Conservation (phyloP, 345 rosid genomes). For the Salix dunnii region DNA sequence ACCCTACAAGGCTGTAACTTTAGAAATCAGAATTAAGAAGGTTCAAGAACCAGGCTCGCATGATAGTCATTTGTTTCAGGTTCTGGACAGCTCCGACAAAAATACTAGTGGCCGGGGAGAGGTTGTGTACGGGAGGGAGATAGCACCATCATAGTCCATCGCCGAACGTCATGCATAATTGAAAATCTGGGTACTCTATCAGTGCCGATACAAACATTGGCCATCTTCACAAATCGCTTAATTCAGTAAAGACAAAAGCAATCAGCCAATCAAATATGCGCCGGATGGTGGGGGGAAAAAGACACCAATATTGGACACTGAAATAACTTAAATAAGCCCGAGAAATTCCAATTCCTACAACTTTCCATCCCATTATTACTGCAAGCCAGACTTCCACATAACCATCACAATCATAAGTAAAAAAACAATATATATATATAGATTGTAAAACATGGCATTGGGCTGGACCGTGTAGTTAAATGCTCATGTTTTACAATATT, state of each 20-base stretch:
- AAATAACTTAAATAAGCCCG: not conserved
- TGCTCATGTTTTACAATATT: too few relatives aligned
- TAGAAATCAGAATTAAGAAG: not conserved
- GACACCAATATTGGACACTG: not conserved
- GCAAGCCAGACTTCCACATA: not conserved
- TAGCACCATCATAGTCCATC: not conserved
- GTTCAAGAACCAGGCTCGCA: not conserved
- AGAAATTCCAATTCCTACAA: not conserved
- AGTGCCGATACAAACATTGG: not conserved
- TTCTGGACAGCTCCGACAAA: not conserved
- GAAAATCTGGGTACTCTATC: not conserved
- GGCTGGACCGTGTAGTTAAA: too few relatives aligned
- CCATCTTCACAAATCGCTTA: not conserved
- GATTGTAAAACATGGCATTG: too few relatives aligned
- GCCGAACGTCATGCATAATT: not conserved
- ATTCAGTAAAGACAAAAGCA: not conserved
- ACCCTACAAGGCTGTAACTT: not conserved
- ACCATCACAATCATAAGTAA: not conserved
- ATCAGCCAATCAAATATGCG: not conserved
- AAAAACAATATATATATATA: not conserved
- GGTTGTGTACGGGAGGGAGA: not conserved
- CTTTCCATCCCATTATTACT: not conserved
- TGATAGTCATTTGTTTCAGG: not conserved
- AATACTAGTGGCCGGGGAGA: not conserved
- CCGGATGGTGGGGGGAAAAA: too few relatives aligned